These are phyloP conservation scores for Plasmodium gonderi DNA, from an alignment of 169 alveolate genomes.

Conservation along the genomic window DNA sequence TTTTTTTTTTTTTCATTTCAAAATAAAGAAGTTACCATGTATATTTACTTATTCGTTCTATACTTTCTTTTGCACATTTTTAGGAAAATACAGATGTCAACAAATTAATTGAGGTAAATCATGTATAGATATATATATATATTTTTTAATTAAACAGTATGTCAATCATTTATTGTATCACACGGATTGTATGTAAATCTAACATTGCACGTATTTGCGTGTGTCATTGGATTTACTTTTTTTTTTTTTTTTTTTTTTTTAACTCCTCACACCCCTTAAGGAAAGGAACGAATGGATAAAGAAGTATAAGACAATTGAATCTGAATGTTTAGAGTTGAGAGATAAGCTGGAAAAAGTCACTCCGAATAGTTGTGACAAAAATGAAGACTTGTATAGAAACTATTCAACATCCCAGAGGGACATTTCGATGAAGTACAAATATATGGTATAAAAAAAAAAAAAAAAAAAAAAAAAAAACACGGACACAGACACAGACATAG, in stretches of 20 bases:
- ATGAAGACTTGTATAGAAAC: not conserved
- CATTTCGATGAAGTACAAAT: conserved; percentile 16
- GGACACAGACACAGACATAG: too few relatives aligned
- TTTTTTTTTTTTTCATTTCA: not conserved
- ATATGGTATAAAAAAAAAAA: conserved; percentile 20
- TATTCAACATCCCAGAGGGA: conserved; percentile 10
- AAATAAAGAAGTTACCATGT: not conserved
- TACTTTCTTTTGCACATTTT: not conserved
- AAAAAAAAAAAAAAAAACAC: too few relatives aligned
- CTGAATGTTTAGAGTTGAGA: conserved; percentile 8
- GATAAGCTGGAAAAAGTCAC: conserved; percentile 13
- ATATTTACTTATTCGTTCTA: not conserved
- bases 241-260: not conserved
- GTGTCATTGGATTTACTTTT: not conserved
- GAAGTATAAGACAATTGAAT: conserved; percentile 25
- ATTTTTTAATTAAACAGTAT: not conserved
- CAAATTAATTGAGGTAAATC: conserved; percentile 29
- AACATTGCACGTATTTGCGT: not conserved
- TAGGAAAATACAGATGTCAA: conserved; percentile 33
- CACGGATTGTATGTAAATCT: not conserved
- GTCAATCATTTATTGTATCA: not conserved
- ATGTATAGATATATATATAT: not conserved
- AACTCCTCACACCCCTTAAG: not conserved
- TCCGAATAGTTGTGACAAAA: not conserved
- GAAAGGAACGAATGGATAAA: conserved; percentile 67